Conservation (phyloP, 1,139 yeast species). For the Sugiyamaella xylanicola region DNA sequence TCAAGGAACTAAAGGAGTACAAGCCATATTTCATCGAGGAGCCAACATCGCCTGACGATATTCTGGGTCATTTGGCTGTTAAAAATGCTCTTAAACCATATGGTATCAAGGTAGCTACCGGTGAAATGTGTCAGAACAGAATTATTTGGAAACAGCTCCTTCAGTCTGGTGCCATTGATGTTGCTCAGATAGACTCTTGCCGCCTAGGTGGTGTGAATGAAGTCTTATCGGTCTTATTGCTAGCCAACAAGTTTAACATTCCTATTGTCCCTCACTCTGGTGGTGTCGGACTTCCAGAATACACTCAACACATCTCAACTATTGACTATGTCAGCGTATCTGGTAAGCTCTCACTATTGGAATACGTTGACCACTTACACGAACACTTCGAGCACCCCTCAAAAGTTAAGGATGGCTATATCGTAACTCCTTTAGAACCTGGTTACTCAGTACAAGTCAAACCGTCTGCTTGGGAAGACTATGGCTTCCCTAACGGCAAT, state of each 20-base stretch:
- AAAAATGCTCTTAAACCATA: constrained; percentile 43
- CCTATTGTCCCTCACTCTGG: constrained; percentile 49
- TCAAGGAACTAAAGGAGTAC: constrained; percentile 43
- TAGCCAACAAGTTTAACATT: constrained; percentile 45
- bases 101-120: constrained; percentile 48
- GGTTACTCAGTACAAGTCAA: constrained; percentile 46
- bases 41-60: constrained; percentile 48
- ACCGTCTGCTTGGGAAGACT: constrained; percentile 41
- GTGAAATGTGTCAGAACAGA: constrained; percentile 49
- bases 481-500: constrained; percentile 43
- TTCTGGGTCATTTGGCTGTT: constrained; percentile 45
- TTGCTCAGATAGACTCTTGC: constrained; percentile 46
- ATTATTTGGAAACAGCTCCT: constrained; percentile 47
- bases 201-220: constrained; percentile 48
- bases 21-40: constrained; percentile 49
- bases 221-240: constrained; percentile 44
- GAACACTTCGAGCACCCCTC: constrained; percentile 44
- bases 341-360: constrained; percentile 42
- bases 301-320: constrained; percentile 47
- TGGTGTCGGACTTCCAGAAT: constrained; percentile 48
- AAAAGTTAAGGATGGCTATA: constrained; percentile 42
- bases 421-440: constrained; percentile 45
- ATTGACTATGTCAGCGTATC: constrained; percentile 45
- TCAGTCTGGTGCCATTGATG: constrained; percentile 45
- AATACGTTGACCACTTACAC: constrained; percentile 43